A percentile compares a stretch with the other conserved stretches of the same genome.
Conservation (phyloP, 1,284 basidiomycete genomes). For the Leccinum huronense region DNA sequence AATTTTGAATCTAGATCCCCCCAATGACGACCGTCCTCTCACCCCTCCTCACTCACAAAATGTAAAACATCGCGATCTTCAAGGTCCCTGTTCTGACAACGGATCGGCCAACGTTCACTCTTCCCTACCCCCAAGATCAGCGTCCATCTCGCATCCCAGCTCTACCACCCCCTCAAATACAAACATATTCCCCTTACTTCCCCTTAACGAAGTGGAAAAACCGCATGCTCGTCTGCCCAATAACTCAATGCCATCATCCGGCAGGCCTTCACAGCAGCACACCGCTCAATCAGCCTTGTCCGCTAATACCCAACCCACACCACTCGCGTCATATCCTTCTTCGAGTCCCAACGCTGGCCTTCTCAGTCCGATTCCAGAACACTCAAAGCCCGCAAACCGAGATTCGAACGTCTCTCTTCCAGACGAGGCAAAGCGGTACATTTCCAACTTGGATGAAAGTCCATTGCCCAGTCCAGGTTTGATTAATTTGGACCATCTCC, state of each 20-base stretch:
- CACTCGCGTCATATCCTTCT: slow-evolving; percentile 29
- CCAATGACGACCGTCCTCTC: slow-evolving; percentile 28
- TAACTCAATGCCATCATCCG: slow-evolving; percentile 7
- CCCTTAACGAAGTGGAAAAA: slow-evolving; percentile 17
- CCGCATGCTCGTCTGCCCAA: slow-evolving; percentile 3
- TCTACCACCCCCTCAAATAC: slow-evolving; percentile 30
- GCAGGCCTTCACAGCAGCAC: slow-evolving; percentile 16
- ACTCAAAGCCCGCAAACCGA: slow-evolving; percentile 37
- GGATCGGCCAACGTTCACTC: slow-evolving; percentile 19
- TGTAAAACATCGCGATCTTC: slow-evolving; percentile 31
- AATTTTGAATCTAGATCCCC: slow-evolving; percentile 22
- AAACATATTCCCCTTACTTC: slow-evolving; percentile 23
- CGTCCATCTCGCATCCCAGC: slow-evolving; percentile 30
- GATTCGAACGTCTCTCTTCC: slow-evolving; percentile 69
- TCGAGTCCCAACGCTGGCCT: slow-evolving; percentile 23
- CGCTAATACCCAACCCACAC: slow-evolving; percentile 13
- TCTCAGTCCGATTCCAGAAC: slow-evolving; percentile 32
- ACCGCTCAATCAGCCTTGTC: slow-evolving; percentile 6
- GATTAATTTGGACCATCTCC: not conserved
- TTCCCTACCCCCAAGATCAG: slow-evolving; percentile 43
- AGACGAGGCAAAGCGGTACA: slow-evolving; percentile 70
- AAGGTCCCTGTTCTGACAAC: slow-evolving; percentile 28
- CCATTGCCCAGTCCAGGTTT: slow-evolving; percentile 51
- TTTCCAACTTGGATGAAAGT: slow-evolving; percentile 63
- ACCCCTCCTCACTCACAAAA: slow-evolving; percentile 43